phyloP scores from a whole-genome alignment of 805 yeast genomes.

The Cyberlindnera meyerae region DNA sequence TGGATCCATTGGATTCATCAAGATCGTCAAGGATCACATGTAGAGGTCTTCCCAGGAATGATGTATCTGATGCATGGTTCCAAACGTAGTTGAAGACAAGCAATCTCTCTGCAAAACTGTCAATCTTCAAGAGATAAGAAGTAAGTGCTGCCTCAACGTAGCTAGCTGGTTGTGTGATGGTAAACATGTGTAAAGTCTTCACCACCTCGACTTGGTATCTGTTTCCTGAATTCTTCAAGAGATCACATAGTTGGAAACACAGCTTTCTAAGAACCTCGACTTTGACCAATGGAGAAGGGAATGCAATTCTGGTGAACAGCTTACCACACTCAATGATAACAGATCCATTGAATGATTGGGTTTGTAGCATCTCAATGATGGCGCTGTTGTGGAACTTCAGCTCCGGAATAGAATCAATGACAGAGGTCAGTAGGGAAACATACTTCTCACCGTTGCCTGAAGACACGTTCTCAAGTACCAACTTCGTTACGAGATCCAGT shows the following conservation, averaged over 20 bases:
- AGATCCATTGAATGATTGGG: conserved; percentile 10
- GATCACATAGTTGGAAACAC: conserved; percentile 18
- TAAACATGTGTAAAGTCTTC: conserved; percentile 56
- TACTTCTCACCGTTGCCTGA: conserved; percentile 24
- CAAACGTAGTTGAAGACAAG: conserved; percentile 63
- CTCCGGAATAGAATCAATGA: conserved; percentile 45
- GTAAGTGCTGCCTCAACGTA: conserved; percentile 73
- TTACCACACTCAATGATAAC: conserved; percentile 27
- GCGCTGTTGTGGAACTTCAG: conserved; percentile 31
- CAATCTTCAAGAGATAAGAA: conserved; percentile 42
- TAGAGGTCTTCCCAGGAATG: conserved; percentile 54
- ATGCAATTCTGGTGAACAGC: conserved; percentile 27
- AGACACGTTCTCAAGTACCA: conserved; percentile 23
- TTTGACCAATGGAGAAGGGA: conserved; percentile 24
- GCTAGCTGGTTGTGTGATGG: conserved; percentile 43
- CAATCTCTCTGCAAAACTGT: conserved; percentile 37
- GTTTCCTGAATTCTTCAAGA: conserved; percentile 29
- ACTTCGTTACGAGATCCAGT: conserved; percentile 28
- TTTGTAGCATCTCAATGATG: conserved; percentile 27
- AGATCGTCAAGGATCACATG: conserved; percentile 65
- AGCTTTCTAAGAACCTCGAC: conserved; percentile 16
- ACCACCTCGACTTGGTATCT: conserved; percentile 67
- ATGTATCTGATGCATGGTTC: conserved; percentile 60
- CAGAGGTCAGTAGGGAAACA: conserved; percentile 31
- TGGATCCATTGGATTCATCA: conserved; percentile 37